phyloP scores from a whole-genome alignment of 345 rosid species.

The Syzygium oleosum region DNA sequence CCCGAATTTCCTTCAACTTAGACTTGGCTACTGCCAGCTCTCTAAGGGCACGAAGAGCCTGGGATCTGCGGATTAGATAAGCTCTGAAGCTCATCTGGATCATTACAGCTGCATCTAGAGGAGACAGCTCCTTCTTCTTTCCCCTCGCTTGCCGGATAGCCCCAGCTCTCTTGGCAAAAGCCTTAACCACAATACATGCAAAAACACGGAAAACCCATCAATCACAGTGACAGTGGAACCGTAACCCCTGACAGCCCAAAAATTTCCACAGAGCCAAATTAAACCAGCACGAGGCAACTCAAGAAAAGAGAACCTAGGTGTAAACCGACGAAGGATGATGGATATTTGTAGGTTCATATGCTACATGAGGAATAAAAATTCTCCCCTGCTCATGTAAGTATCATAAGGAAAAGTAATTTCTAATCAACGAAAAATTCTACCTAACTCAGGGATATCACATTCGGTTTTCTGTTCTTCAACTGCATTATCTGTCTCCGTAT shows the following conservation, averaged over 20 bases:
- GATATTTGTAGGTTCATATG: background rate
- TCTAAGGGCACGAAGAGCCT: constrained; percentile 77
- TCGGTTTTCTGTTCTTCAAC: background rate
- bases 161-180: constrained; percentile 66
- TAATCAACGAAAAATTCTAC: background rate
- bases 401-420: background rate
- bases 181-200: constrained; percentile 23
- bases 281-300: background rate
- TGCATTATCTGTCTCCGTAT: background rate
- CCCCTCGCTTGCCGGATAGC: constrained; percentile 46
- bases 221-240: background rate
- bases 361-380: background rate
- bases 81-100: constrained; percentile 81
- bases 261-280: background rate
- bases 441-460: background rate
- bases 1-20: constrained; percentile 83
- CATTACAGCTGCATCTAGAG: constrained; percentile 70
- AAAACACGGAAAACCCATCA: background rate
- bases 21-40: constrained; percentile 88
- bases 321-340: background rate
- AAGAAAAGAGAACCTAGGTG: background rate
- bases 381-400: background rate
- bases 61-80: constrained; percentile 72
- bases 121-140: constrained; percentile 66
- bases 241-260: background rate